A percentile compares a stretch with the other conserved stretches of the same genome.
phyloP scores from a whole-genome alignment of 352 stramenopile species.

The Aphanomyces stellatus region DNA sequence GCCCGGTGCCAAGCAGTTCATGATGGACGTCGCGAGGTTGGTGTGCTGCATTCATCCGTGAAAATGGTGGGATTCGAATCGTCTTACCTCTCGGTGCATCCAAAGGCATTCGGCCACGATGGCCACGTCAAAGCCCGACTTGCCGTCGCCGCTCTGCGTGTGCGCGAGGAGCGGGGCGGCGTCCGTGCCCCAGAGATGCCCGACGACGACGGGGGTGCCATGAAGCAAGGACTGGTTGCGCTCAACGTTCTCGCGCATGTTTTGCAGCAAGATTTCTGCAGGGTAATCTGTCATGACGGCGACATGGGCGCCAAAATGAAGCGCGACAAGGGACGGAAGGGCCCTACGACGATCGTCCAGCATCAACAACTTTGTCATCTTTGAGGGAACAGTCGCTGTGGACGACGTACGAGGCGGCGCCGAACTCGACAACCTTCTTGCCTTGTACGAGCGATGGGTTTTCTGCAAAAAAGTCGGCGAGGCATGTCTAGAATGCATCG shows the following conservation, averaged over 20 bases:
- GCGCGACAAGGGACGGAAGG: conserved; percentile 36
- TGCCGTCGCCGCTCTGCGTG: not conserved
- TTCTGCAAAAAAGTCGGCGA: conserved; percentile 36
- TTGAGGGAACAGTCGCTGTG: not conserved
- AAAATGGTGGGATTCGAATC: not conserved
- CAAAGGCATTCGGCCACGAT: conserved; percentile 45
- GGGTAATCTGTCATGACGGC: conserved; percentile 49
- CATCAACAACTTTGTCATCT: not conserved
- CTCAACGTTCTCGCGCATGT: conserved; percentile 35
- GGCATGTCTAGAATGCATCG: conserved; percentile 27
- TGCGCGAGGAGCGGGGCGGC: conserved; percentile 21
- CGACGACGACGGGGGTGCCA: conserved; percentile 28
- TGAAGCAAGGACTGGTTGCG: conserved; percentile 29
- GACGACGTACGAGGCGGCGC: conserved; percentile 35
- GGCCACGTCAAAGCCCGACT: conserved; percentile 30
- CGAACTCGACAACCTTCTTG: conserved; percentile 37
- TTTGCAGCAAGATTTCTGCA: conserved; percentile 34
- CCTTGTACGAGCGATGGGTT: conserved; percentile 26
- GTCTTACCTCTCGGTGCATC: conserved; percentile 36
- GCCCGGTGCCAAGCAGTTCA: conserved; percentile 25
- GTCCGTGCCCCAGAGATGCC: conserved; percentile 35
- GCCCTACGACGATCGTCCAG: conserved; percentile 26
- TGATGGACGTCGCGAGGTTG: conserved; percentile 36
- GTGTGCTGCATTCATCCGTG: conserved; percentile 22
- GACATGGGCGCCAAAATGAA: conserved; percentile 32